These are phyloP conservation scores for Quercus phellos DNA, from an alignment of 331 rosid species.

Conservation along the genomic window DNA sequence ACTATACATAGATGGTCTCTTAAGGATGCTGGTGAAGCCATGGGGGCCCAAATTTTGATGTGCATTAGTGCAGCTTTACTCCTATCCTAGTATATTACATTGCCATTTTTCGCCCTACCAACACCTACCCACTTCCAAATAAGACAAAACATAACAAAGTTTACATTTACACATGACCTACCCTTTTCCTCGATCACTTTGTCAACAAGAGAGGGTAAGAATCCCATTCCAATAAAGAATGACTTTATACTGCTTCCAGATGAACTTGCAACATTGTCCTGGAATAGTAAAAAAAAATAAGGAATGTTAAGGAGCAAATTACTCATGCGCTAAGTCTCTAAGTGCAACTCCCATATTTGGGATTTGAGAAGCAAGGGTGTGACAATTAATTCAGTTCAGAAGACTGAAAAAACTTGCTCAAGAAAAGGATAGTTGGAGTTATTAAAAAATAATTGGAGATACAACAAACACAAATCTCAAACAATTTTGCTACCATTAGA, in stretches of 20 bases:
- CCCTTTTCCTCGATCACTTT: conserved; percentile 80
- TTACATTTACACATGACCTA: conserved; percentile 27
- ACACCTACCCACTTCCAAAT: not conserved
- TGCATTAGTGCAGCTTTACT: not conserved
- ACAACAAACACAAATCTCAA: not conserved
- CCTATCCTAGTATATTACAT: not conserved
- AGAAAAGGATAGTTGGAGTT: not conserved
- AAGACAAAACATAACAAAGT: conserved; percentile 3
- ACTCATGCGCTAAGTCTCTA: not conserved
- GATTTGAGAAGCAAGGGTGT: not conserved
- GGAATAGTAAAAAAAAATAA: conserved; percentile 18
- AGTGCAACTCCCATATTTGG: not conserved
- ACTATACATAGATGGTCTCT: not conserved
- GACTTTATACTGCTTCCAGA: conserved; percentile 58
- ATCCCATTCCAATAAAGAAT: conserved; percentile 85
- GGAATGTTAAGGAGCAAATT: not conserved
- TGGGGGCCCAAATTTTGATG: not conserved
- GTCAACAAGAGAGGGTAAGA: conserved; percentile 67
- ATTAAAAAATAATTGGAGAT: not conserved
- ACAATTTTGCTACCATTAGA: not conserved
- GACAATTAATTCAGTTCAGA: not conserved
- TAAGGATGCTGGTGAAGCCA: not conserved
- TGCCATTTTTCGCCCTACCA: not conserved
- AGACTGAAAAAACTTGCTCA: not conserved
- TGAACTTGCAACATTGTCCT: conserved; percentile 73